phyloP scores from a whole-genome alignment of 1,284 basidiomycete genomes.

The Thelephora terrestris region DNA sequence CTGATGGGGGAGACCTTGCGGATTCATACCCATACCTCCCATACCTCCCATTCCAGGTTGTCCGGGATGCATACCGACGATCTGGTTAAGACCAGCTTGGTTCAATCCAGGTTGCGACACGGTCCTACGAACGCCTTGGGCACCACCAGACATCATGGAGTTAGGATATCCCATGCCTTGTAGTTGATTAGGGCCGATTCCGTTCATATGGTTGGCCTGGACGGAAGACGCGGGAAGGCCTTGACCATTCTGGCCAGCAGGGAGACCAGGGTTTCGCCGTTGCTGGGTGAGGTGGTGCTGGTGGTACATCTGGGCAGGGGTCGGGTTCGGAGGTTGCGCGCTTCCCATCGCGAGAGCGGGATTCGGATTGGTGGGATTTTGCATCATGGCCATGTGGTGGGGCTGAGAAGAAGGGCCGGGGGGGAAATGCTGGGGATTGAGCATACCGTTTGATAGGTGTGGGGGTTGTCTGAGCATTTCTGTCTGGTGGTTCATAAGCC shows the following conservation, averaged over 20 bases:
- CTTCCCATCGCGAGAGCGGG: slow-evolving; percentile 31
- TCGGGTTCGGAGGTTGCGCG: slow-evolving; percentile 15
- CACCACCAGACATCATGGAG: slow-evolving; percentile 21
- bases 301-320: slow-evolving; percentile 9
- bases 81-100: slow-evolving; percentile 19
- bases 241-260: slow-evolving; percentile 24
- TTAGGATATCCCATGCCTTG: slow-evolving; percentile 30
- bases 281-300: slow-evolving; percentile 14
- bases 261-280: slow-evolving; percentile 22
- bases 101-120: slow-evolving; percentile 38
- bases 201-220: slow-evolving; percentile 27
- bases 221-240: slow-evolving; percentile 27
- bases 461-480: slow-evolving; percentile 38
- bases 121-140: slow-evolving; percentile 34
- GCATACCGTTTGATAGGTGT: slow-evolving; percentile 28
- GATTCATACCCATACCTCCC: slow-evolving; percentile 18
- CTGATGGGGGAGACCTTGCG: slow-evolving; percentile 12
- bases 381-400: slow-evolving; percentile 29
- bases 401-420: slow-evolving; percentile 15
- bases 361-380: slow-evolving; percentile 26
- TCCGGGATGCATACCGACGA: slow-evolving; percentile 29
- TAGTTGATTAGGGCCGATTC: slow-evolving; percentile 26
- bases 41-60: slow-evolving; percentile 25
- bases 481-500: slow-evolving; percentile 23
- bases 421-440: slow-evolving; percentile 27